Evolutionary conservation across 169 alveolate genomes (phyloP).

Genomic region (Plasmodium malariae): DNA sequence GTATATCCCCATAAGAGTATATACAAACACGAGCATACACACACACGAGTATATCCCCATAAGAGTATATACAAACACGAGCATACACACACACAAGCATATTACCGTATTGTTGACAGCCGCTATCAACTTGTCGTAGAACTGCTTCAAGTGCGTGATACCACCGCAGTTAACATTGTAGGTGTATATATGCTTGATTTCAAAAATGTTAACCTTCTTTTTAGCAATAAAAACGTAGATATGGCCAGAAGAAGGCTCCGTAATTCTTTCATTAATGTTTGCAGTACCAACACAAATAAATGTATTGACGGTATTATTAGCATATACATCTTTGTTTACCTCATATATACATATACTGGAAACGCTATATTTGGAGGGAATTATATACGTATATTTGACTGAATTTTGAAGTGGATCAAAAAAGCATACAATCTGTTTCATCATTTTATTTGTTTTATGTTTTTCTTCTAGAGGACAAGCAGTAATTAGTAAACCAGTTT

Average conservation of each 20-base stretch:
- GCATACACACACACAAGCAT: too few species aligned
- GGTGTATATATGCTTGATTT: constrained; percentile 70
- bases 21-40: too few species aligned
- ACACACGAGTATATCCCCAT: too few species aligned
- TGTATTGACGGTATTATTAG: constrained; percentile 4
- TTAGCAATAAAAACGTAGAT: constrained; percentile 52
- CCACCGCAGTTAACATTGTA: constrained; percentile 60
- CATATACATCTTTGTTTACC: background rate
- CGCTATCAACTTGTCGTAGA: constrained; percentile 28
- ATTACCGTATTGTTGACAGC: constrained; percentile 60
- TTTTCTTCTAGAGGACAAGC: constrained; percentile 72
- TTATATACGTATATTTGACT: constrained; percentile 38
- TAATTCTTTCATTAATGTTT: constrained; percentile 30
- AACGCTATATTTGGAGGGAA: constrained; percentile 70
- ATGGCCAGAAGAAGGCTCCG: constrained; percentile 68
- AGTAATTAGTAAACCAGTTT: constrained; percentile 46
- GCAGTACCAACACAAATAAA: constrained; percentile 68
- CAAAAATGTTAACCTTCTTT: constrained; percentile 37
- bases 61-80: too few species aligned
- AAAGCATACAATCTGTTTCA: constrained; percentile 71
- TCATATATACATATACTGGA: constrained; percentile 58
- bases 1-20: too few species aligned
- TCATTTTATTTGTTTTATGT: constrained; percentile 58
- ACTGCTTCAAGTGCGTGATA: constrained; percentile 36
- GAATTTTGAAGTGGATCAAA: constrained; percentile 62